Evolutionary conservation across 2,329 filamentous ascomycete genomes (phyloP).

Genomic region (Fusarium oxysporum): DNA sequence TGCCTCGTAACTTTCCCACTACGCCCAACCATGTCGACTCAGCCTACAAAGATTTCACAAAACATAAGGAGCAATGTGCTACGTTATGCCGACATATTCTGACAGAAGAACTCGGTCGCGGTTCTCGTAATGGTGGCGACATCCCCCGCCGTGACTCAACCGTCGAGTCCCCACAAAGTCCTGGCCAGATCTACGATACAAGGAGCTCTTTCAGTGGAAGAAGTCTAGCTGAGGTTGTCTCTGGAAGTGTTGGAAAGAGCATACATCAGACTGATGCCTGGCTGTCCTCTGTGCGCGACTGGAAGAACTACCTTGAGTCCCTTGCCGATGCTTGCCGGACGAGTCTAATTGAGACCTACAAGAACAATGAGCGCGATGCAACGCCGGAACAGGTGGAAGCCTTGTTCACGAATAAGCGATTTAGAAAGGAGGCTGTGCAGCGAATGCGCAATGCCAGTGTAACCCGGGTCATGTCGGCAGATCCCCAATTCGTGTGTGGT

Average conservation of each 20-base stretch:
- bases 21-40: conserved; percentile 55
- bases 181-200: conserved; percentile 48
- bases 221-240: conserved; percentile 50
- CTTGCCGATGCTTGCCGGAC: conserved; percentile 56
- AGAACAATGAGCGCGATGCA: conserved; percentile 57
- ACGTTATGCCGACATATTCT: conserved; percentile 56
- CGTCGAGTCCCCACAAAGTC: conserved; percentile 49
- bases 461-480: conserved; percentile 56
- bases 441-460: conserved; percentile 61
- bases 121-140: conserved; percentile 39
- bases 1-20: conserved; percentile 49
- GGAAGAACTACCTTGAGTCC: conserved; percentile 56
- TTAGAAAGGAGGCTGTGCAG: conserved; percentile 57
- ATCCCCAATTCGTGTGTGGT: conserved; percentile 55
- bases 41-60: conserved; percentile 58
- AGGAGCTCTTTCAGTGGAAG: conserved; percentile 54
- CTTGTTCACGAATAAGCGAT: conserved; percentile 56
- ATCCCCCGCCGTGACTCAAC: conserved; percentile 46
- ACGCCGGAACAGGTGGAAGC: conserved; percentile 57
- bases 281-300: conserved; percentile 57
- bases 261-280: conserved; percentile 48
- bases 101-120: conserved; percentile 53
- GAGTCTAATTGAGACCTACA: conserved; percentile 59
- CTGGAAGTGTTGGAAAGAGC: conserved; percentile 40
- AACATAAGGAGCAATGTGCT: conserved; percentile 55